These are phyloP conservation scores for Paecilomyces dactylethromorphus DNA, from an alignment of 2,329 filamentous ascomycete genomes.

Conservation along the genomic window DNA sequence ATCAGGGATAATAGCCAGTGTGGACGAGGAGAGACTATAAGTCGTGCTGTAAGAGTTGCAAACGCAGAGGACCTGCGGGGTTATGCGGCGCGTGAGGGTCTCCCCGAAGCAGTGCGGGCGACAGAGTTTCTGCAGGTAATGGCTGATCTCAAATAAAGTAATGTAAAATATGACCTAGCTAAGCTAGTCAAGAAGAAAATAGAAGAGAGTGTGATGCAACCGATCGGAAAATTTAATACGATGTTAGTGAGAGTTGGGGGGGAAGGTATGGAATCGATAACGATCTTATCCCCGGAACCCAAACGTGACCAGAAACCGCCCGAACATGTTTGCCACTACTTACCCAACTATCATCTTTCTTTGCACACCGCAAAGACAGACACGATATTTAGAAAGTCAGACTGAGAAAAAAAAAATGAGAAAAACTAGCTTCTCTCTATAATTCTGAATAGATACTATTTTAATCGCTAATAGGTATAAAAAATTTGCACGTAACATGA, in stretches of 20 bases:
- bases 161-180: neutral
- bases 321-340: neutral
- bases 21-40: neutral
- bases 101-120: neutral
- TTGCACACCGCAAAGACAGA: neutral
- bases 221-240: neutral
- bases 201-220: neutral
- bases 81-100: neutral
- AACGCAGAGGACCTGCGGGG: neutral
- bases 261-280: neutral
- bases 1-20: neutral
- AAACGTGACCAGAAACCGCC: neutral
- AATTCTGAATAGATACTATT: constrained; percentile 9
- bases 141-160: neutral
- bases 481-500: constrained; percentile 8
- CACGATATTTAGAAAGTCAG: neutral
- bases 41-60: neutral
- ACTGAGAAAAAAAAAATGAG: neutral
- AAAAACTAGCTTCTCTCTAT: neutral
- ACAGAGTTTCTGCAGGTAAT: neutral
- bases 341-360: neutral
- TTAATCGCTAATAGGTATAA: constrained; percentile 17
- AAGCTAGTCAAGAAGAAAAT: neutral
- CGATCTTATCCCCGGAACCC: neutral
- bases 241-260: neutral